phyloP scores from a whole-genome alignment of 2,329 filamentous ascomycete species.

The Xylariomycetidae sp. region DNA sequence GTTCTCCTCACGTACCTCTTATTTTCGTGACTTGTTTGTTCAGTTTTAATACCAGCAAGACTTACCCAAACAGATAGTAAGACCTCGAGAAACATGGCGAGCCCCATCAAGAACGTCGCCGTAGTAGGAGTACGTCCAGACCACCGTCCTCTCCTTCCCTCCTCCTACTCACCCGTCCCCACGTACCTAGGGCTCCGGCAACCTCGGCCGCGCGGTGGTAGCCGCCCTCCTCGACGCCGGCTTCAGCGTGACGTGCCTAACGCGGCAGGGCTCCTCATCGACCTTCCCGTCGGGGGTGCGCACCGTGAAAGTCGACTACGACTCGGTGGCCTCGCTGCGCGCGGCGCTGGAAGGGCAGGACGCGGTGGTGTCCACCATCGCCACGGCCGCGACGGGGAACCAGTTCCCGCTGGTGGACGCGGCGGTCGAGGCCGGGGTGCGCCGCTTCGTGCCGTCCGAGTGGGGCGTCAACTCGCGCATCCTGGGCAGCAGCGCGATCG shows the following conservation, averaged over 20 bases:
- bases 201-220: conserved; percentile 22
- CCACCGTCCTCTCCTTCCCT: no score
- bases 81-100: no score
- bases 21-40: no score
- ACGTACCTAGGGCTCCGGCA: conserved; percentile 25
- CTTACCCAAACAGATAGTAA: no score
- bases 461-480: conserved; percentile 34
- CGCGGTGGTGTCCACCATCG: conserved; percentile 45
- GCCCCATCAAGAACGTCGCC: conserved; percentile 17
- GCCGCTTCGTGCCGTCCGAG: conserved; percentile 51
- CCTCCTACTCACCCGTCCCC: conserved; percentile 1
- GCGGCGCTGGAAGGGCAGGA: conserved; percentile 46
- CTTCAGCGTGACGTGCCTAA: conserved; percentile 45
- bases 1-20: no score
- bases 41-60: no score
- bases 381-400: conserved; percentile 32
- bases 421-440: conserved; percentile 48
- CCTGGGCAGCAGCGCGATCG: conserved; percentile 14
- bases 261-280: conserved; percentile 35
- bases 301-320: conserved; percentile 42
- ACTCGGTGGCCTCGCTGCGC: conserved; percentile 36
- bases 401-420: conserved; percentile 50
- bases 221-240: conserved; percentile 24
- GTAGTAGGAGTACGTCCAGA: conserved; percentile 18
- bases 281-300: conserved; percentile 30